phyloP scores from a whole-genome alignment of 345 rosid species.

The Citrus sinensis region DVS_A1.0 CM039163.1:42392001-42392500 shows the following conservation, averaged over 20 bases:
- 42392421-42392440: conserved; percentile 83
- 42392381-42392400: conserved; percentile 58
- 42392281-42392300: conserved; percentile 90
- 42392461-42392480: conserved; percentile 87
- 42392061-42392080: background rate
- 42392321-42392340: background rate
- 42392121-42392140: background rate
- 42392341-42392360: background rate
- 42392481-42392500: conserved; percentile 68
- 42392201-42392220: conserved; percentile 93
- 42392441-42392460: conserved; percentile 93
- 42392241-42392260: conserved; percentile 54
- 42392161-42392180: conserved; percentile 71
- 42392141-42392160: conserved; percentile 66
- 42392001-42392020: conserved; percentile 46
- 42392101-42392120: no score
- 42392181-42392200: conserved; percentile 86
- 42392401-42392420: conserved; percentile 93
- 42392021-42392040: conserved; percentile 81
- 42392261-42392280: conserved; percentile 53
- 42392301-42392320: conserved; percentile 2
- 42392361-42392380: background rate
- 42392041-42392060: conserved; percentile 6
- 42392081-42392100: background rate
- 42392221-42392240: conserved; percentile 90